Evolutionary conservation across 495 filamentous ascomycete genomes (phyloP).

Genomic region (Penicillium salamii): DNA sequence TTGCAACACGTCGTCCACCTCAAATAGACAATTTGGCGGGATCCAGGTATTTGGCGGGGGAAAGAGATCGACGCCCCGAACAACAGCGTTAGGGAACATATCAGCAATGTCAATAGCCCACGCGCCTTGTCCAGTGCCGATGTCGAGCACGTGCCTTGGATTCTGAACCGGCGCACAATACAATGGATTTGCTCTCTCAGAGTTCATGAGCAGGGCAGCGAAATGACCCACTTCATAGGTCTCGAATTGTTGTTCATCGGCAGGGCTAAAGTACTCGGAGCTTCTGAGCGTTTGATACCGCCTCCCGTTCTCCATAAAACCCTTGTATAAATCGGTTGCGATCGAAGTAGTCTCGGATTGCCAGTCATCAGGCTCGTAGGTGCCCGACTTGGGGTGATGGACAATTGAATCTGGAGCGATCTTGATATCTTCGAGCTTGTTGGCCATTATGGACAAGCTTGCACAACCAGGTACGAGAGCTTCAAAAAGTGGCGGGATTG

Average conservation of each 20-base stretch:
- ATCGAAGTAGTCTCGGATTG: slow-evolving; percentile 19
- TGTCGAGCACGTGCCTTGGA: slow-evolving; percentile 9
- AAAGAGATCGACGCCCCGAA: slow-evolving; percentile 8
- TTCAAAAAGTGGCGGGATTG: no score
- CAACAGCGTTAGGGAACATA: background rate
- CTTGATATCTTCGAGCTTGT: background rate
- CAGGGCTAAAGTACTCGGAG: slow-evolving; percentile 5
- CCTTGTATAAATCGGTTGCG: slow-evolving; percentile 10
- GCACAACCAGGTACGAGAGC: no score
- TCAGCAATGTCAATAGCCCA: slow-evolving; percentile 12
- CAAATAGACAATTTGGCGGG: slow-evolving; percentile 23
- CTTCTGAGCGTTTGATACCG: slow-evolving; percentile 11
- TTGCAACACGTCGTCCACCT: slow-evolving; percentile 16
- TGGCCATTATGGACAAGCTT: background rate
- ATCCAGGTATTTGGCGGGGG: slow-evolving; percentile 13
- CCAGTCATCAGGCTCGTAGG: slow-evolving; percentile 8
- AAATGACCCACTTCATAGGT: slow-evolving; percentile 14
- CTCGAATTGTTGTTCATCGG: slow-evolving; percentile 17
- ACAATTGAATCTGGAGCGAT: slow-evolving; percentile 9
- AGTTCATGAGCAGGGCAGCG: slow-evolving; percentile 6
- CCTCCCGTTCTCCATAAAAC: slow-evolving; percentile 11
- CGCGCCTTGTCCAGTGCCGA: slow-evolving; percentile 12
- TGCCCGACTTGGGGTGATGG: background rate
- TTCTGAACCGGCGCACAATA: slow-evolving; percentile 4
- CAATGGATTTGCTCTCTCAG: slow-evolving; percentile 4